Conservation (phyloP, 2,329 filamentous ascomycete species). For the Sporothrix globosa region DNA sequence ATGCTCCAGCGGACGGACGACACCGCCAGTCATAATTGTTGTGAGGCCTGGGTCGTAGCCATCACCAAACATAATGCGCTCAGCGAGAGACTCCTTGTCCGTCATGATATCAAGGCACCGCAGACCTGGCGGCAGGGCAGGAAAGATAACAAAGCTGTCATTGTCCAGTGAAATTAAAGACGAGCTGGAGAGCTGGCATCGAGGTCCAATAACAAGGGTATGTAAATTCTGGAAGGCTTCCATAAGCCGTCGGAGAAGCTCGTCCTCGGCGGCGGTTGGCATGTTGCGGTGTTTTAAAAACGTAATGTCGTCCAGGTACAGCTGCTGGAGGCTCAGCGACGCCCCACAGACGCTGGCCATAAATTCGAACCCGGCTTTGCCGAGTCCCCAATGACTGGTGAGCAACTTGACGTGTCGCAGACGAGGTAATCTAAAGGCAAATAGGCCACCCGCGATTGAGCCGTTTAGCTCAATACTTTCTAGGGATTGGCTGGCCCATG, state of each 20-base stretch:
- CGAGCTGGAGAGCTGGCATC: neutral
- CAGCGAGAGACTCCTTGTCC: neutral
- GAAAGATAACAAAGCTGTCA: constrained; percentile 15
- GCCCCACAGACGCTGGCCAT: constrained; percentile 11
- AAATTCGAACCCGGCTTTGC: neutral
- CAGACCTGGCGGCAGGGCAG: constrained; percentile 27
- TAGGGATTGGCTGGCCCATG: constrained; percentile 11
- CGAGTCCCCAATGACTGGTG: neutral
- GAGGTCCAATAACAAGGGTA: constrained; percentile 31
- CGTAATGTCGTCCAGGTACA: constrained; percentile 26
- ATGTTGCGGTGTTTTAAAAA: neutral
- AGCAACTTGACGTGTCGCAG: constrained; percentile 6
- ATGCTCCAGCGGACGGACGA: neutral
- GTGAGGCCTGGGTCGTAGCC: neutral
- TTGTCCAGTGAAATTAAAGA: too few species aligned
- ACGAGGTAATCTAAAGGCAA: neutral
- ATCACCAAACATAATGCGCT: neutral
- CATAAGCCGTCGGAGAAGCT: neutral
- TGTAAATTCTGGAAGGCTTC: constrained; percentile 22
- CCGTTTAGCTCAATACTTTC: constrained; percentile 1
- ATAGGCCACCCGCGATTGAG: neutral
- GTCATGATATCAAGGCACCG: constrained; percentile 32
- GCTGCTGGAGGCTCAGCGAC: constrained; percentile 32
- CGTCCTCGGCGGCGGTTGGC: neutral
- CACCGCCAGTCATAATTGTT: too few species aligned